Percentiles rank a stretch among this genome's conserved stretches.
Evolutionary conservation across 1,284 basidiomycete species (phyloP).

Genomic region (Rhodotorula sp.): DNA sequence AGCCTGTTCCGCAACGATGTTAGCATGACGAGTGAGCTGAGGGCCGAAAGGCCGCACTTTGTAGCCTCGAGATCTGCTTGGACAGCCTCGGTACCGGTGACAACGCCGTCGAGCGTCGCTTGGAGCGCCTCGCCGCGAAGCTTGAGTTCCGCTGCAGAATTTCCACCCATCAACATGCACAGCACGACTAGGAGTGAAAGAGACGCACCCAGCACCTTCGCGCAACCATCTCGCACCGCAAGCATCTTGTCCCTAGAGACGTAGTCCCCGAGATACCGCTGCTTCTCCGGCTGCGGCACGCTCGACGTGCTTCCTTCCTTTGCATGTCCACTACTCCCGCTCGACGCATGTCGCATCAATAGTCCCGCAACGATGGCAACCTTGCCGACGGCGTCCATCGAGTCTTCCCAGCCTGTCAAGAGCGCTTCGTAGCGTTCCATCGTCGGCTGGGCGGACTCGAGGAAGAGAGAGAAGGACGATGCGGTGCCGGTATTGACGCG

Average conservation of each 20-base stretch:
- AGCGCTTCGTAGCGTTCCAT: slow-evolving; percentile 20
- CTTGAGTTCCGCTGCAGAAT: slow-evolving; percentile 22
- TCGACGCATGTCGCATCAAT: not conserved
- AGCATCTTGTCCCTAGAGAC: slow-evolving; percentile 43
- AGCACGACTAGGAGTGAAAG: not conserved
- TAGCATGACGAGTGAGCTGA: not conserved
- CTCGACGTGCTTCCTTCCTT: slow-evolving; percentile 18
- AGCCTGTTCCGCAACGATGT: not conserved
- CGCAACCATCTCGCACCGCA: slow-evolving; percentile 41
- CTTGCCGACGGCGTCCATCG: slow-evolving; percentile 35
- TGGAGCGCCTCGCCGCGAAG: slow-evolving; percentile 22
- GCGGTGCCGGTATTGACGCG: slow-evolving; percentile 33
- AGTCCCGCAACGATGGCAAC: slow-evolving; percentile 32
- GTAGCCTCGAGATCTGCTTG: slow-evolving; percentile 35
- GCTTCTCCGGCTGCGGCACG: slow-evolving; percentile 21
- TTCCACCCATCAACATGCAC: no score
- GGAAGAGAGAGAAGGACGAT: slow-evolving; percentile 21
- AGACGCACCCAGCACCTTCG: slow-evolving; percentile 33
- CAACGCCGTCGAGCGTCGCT: slow-evolving; percentile 26
- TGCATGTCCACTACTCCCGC: slow-evolving; percentile 9
- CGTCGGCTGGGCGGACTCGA: slow-evolving; percentile 14
- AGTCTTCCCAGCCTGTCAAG: slow-evolving; percentile 28
- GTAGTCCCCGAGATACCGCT: slow-evolving; percentile 40
- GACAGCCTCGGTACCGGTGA: slow-evolving; percentile 30
- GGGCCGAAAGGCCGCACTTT: slow-evolving; percentile 2